Base-by-base conservation (phyloP, 2,329 filamentous ascomycete species). In the Gaeumannomyces tritici region DNA sequence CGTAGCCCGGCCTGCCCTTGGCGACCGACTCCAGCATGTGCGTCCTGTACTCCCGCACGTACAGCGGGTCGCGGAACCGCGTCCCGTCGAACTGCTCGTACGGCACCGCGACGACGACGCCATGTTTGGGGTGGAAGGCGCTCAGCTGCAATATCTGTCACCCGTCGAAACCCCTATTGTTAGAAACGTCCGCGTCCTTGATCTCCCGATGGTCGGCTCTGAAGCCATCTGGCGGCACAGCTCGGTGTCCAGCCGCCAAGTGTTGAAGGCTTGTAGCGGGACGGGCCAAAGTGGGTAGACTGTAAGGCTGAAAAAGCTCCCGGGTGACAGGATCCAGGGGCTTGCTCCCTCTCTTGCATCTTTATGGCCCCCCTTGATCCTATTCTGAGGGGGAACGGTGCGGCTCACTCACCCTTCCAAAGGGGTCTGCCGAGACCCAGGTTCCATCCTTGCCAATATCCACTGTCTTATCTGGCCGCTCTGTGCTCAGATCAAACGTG, bases 21-120 rank as follows among this genome's bases (percentile, higher is more conserved):
- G 31, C 58, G 3, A 66, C 62, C 15, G 60, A 57, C 4, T 64
- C 59, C 26, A 67, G 65, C 58, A 66, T 62, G 2, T 61, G 59
- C 26, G 59, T 64, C 24, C 67, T 64, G 60, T 67, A 68, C 21
- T 13, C 31, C 1, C 66, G 63, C 24, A 68, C 66, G 9, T 64
- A 63, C 2, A 13, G 18, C 21, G 62, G 67, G 29, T 65, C 57
- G 31, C 51, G 59, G 21, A 66, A 65, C 26, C 57, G 51, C 2
- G 13, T 3, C 5, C 64, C 62, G 59, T 67, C 65, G 24, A 68
- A 68, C 35, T 68, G 67, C 12, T 35, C 62, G 64, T 63, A 68
- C 3, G 65, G 66, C 1, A 59, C 63, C 3, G 66, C 66, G 4
- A 67, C 61, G 58, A 67, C 66, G 59, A 68, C 62, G 2, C 65